These are phyloP conservation scores for Corymbia citriodora DNA, from an alignment of 441 rosid genomes.

Conservation along the genomic window DNA sequence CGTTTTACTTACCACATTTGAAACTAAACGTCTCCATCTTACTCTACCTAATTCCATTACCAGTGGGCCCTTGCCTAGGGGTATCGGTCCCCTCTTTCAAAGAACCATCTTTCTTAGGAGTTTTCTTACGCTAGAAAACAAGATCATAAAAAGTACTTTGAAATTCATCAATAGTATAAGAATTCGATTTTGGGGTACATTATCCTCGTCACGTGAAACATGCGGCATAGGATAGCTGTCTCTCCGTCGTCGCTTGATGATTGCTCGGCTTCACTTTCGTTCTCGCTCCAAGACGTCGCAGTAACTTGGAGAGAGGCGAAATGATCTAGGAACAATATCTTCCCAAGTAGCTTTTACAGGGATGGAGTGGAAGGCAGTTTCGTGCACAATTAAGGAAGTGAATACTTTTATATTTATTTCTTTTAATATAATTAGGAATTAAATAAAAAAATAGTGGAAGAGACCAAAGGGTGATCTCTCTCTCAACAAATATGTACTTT, in stretches of 20 bases:
- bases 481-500: background rate
- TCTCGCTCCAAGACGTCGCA: background rate
- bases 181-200: background rate
- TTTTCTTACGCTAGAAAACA: too few relatives aligned
- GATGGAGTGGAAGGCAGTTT: background rate
- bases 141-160: background rate
- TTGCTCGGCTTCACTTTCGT: background rate
- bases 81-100: too few relatives aligned
- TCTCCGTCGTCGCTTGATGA: background rate
- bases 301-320: background rate
- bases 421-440: background rate
- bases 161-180: background rate
- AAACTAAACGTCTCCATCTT: too few relatives aligned
- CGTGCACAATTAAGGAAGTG: background rate
- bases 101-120: too few relatives aligned
- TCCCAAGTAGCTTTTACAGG: background rate
- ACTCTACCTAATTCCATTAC: too few relatives aligned
- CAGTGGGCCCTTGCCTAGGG: too few relatives aligned
- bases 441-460: background rate
- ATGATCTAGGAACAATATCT: background rate
- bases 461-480: background rate
- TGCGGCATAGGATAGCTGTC: background rate
- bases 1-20: rapidly evolving
- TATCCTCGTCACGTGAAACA: background rate
- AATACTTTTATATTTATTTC: background rate